These are phyloP conservation scores for Botrytis medusae DNA, from an alignment of 2,329 filamentous ascomycete genomes.

Conservation along the genomic window DNA sequence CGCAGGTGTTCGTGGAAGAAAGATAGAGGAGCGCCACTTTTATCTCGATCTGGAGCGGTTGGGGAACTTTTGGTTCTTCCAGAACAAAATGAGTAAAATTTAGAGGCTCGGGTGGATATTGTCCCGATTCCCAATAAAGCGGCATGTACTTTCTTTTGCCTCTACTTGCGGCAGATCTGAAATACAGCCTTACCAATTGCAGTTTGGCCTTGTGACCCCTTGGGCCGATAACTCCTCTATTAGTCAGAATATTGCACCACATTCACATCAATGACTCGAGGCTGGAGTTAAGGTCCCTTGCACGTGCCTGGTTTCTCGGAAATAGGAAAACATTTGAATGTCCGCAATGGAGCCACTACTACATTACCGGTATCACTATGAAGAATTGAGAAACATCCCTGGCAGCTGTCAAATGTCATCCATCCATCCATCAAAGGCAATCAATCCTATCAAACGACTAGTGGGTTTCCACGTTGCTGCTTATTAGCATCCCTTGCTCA, in stretches of 20 bases:
- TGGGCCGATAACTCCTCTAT: fast-evolving
- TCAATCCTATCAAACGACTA: neutral
- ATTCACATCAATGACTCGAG: neutral
- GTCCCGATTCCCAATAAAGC: neutral
- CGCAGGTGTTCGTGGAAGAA: neutral
- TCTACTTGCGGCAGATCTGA: neutral
- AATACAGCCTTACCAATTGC: neutral
- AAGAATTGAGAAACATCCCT: neutral
- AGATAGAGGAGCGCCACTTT: neutral
- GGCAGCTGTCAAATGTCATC: neutral
- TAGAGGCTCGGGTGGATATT: neutral
- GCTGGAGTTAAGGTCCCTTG: neutral
- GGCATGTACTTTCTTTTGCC: neutral
- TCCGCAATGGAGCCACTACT: neutral
- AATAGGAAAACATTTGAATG: neutral
- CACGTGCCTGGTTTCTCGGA: neutral
- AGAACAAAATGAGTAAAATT: neutral
- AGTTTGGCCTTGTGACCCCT: neutral
- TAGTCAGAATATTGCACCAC: neutral
- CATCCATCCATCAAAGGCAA: too few species aligned
- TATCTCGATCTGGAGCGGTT: neutral
- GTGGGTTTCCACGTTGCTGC: neutral
- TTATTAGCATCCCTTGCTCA: neutral
- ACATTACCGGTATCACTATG: neutral
- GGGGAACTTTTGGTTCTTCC: neutral